Evolutionary conservation across 805 yeast genomes (phyloP), one percentile per base, ranked within the genome.

Genomic region (Nadsonia fulvescens): DNA sequence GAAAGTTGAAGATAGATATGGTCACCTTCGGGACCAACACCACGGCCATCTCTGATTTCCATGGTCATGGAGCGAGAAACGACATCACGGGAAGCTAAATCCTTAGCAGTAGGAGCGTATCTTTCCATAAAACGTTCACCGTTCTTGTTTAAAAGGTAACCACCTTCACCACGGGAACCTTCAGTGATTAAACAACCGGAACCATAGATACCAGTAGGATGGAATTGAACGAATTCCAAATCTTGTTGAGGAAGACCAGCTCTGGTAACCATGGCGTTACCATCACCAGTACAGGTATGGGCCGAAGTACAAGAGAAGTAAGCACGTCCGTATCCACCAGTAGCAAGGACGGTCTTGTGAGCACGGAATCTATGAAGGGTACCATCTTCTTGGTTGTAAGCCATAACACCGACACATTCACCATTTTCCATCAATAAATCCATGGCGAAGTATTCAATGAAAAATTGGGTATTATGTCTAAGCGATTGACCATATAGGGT

Each of bases 151-250:
- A 86, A 66, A 53, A 86, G 64, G 68, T 69, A 89, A 38, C 98
- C 98, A 70, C 98, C 98, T 65, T 89, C 98, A 68, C 98, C 98
- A 66, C 98, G 77, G 40, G 95, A 93, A 62, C 98, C 98, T 61
- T 89, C 98, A 31, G 98, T 89, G 54, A 89, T 89, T 62, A 86
- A 63, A 65, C 96, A 89, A 38, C 98, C 98, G 20, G 96, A 81
- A 33, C 98, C 98, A 56, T 86, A 86, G 56, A 86, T 89, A 68
- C 98, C 98, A 14, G 96, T 82, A 30, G 98, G 98, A 58, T 86
- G 98, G 81, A 86, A 86, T 61, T 86, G 98, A 36, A 86, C 83
- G 50, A 86, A 86, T 61, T 86, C 98, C 57, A 86, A 63, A 59
- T 86, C 98, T 61, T 86, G 93, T 48, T 86, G 66, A 32, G 98